Evolutionary conservation across 108 stramenopile species (phyloP), one percentile per base, ranked within the genome.

Genomic region (Cylindrotheca closterium): DNA sequence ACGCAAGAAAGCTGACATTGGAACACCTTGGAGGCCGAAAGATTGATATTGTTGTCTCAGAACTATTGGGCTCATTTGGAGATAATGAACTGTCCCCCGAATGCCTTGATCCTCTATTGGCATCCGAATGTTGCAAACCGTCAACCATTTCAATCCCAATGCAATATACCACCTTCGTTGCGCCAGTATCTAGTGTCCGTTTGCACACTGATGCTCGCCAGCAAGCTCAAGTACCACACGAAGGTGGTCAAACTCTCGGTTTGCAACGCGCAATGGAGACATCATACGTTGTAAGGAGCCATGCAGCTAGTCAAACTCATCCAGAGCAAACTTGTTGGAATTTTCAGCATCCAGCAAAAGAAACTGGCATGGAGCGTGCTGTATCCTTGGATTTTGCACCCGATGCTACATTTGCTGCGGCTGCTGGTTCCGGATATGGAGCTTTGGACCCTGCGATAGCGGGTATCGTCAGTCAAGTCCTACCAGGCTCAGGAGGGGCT

Each of bases 11-110:
- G 7, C 83, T 88, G 53, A 72, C 79, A 2, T 61, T 55, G 7
- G 55, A 71, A 25, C 54, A 59, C 12, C 28, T 82, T 15, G 33
- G 75, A 32, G 66, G 74, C 30, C 54, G 58, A 18, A 71, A 84
- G 68, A 71, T 90, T 24, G 97, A 98, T 70, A 84, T 98, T 45
- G 71, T 98, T n/a, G 97, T 98, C 15, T 89, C 87, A 37, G 99
- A 99, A 77, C 79, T 99, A 7, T 71, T 98, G 19, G 99, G 98
- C 4, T 91, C 89, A 22, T 98, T 96, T 80, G 99, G 98, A 1
- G 97, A 97, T 79, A 98, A 99, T 73, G 98, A 98, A 70, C 81
- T 98, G 49, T 92, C 93, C 26, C 99, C 99, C 3, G 99, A 99
- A 70, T 99, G 99, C 78, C 67, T 99, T 60, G 96, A 98, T 66